Conservation (phyloP, 148 eudicot species). For the Salicornia ramosissima region DNA sequence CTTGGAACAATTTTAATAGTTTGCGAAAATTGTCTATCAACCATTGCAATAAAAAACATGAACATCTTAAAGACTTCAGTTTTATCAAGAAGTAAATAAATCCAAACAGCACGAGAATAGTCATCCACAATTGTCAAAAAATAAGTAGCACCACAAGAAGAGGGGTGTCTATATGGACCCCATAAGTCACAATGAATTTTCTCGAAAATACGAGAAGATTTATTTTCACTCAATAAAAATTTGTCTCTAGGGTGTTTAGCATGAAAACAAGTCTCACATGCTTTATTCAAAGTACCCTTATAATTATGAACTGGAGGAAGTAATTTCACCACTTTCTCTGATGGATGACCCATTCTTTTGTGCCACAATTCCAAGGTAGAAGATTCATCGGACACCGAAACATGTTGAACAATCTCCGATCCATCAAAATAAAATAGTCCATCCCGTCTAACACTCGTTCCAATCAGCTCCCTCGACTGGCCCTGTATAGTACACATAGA, state of each 20-base stretch:
- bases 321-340: background rate
- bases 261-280: background rate
- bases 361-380: no score
- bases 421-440: background rate
- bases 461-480: background rate
- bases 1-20: background rate
- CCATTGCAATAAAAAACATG: no score
- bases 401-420: background rate
- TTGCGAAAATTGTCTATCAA: no score
- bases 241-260: no score
- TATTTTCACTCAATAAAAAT: no score
- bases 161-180: background rate
- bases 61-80: no score
- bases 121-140: background rate
- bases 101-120: background rate
- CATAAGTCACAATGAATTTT: no score
- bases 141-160: background rate
- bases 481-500: background rate
- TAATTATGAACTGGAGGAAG: background rate
- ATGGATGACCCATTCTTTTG: no score
- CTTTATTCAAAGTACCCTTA: background rate
- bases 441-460: background rate
- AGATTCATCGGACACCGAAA: background rate
- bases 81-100: no score
- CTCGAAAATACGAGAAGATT: no score